These are phyloP conservation scores for Tetrastigma voinierianum DNA, from an alignment of 164 flowering plant species.

Conservation along the genomic window DNA sequence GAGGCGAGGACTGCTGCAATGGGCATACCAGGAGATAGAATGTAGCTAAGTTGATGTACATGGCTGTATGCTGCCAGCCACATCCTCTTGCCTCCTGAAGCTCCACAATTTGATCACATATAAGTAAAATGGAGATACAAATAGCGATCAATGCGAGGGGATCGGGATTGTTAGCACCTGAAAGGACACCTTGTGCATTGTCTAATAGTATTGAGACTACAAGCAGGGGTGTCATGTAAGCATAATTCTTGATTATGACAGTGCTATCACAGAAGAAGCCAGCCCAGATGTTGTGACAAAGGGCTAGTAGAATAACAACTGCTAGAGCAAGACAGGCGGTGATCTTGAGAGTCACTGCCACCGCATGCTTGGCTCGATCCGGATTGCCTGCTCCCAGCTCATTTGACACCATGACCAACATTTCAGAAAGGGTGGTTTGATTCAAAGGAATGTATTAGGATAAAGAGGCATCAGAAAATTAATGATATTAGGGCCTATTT, in stretches of 20 bases:
- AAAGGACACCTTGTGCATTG: slow-evolving; percentile 63
- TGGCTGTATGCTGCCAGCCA: slow-evolving; percentile 91
- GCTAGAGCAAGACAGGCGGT: slow-evolving; percentile 52
- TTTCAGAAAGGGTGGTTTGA: neutral
- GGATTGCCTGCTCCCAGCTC: slow-evolving; percentile 80
- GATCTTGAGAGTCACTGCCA: slow-evolving; percentile 67
- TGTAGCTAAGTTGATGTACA: slow-evolving; percentile 66
- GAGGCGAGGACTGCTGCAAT: slow-evolving; percentile 64
- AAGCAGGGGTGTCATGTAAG: slow-evolving; percentile 67
- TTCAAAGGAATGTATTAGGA: neutral
- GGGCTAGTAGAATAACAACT: slow-evolving; percentile 38
- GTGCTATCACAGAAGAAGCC: slow-evolving; percentile 59
- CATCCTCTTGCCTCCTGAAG: slow-evolving; percentile 87
- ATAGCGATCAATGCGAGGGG: neutral
- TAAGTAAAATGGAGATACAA: slow-evolving; percentile 10
- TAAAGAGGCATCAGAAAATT: neutral
- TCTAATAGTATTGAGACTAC: slow-evolving; percentile 60
- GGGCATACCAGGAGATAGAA: slow-evolving; percentile 76
- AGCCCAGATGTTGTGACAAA: slow-evolving; percentile 80
- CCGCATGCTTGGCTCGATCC: slow-evolving; percentile 63
- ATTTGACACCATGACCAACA: slow-evolving; percentile 94
- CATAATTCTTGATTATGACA: slow-evolving; percentile 44
- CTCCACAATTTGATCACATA: neutral
- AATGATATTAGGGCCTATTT: too few relatives aligned
- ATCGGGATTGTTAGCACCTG: slow-evolving; percentile 44